Evolutionary conservation across 176 grass and related monocot species (phyloP).

Genomic region (Oryza punctata): DNA sequence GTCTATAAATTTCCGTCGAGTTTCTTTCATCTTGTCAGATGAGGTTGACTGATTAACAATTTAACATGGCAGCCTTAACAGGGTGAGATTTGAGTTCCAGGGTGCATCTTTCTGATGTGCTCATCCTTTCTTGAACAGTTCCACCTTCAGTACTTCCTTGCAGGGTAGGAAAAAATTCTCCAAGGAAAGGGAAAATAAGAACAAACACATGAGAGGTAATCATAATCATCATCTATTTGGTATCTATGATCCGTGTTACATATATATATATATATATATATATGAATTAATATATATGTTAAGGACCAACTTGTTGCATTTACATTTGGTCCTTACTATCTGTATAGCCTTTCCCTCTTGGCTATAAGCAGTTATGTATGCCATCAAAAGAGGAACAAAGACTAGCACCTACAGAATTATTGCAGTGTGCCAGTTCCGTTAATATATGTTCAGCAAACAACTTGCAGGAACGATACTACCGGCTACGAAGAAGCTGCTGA

Average conservation of each 20-base stretch:
- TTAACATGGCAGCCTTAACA: neutral
- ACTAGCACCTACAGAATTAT: constrained; percentile 35
- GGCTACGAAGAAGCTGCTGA: constrained; percentile 47
- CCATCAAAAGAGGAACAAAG: constrained; percentile 45
- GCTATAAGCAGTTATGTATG: constrained; percentile 45
- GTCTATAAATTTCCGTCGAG: neutral
- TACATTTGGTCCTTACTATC: constrained; percentile 53
- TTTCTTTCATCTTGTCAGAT: neutral
- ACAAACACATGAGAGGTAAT: constrained; percentile 18
- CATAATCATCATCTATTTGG: constrained; percentile 45
- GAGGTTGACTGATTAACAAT: neutral
- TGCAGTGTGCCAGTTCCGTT: constrained; percentile 28
- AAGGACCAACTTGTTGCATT: constrained; percentile 49
- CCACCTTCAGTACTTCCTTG: neutral
- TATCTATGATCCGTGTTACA: constrained; percentile 41
- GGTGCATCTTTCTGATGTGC: neutral
- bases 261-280: constrained; percentile 33
- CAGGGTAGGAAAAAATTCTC: neutral
- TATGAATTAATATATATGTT: constrained; percentile 33
- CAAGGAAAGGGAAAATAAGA: neutral
- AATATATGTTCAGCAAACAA: constrained; percentile 8
- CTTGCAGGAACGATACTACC: constrained; percentile 17
- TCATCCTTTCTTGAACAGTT: neutral
- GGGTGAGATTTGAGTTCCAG: neutral
- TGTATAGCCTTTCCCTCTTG: constrained; percentile 37